A percentile compares a stretch with the other conserved stretches of the same genome.
Evolutionary conservation across 345 rosid species (phyloP).

Genomic region (Abelmoschus esculentus): DNA sequence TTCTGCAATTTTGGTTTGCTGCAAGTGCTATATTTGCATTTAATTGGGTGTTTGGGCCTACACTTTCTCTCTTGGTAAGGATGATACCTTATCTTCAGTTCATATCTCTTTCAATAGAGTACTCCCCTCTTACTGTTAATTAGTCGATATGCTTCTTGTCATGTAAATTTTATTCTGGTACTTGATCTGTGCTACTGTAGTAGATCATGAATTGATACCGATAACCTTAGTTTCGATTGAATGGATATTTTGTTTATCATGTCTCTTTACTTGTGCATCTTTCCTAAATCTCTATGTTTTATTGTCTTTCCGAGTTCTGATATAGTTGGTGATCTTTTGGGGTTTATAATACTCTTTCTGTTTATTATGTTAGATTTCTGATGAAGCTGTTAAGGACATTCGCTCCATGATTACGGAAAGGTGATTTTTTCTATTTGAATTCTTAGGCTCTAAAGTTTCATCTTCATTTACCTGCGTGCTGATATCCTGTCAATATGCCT

Average conservation of each 20-base stretch:
- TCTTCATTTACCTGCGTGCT: background rate
- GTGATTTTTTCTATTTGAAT: conserved; percentile 24
- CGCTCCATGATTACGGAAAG: conserved; percentile 63
- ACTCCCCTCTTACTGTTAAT: background rate
- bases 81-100: background rate
- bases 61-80: conserved; percentile 3
- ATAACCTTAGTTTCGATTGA: background rate
- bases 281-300: background rate
- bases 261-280: background rate
- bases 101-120: background rate
- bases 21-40: background rate
- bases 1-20: background rate
- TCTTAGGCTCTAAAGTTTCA: background rate
- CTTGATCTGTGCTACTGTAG: background rate
- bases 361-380: conserved; percentile 56
- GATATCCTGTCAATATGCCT: background rate
- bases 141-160: background rate
- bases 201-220: background rate
- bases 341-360: conserved; percentile 12
- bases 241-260: background rate
- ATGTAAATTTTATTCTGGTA: background rate
- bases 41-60: background rate
- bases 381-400: conserved; percentile 77
- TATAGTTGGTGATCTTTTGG: background rate
- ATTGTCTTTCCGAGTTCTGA: background rate